phyloP scores from a whole-genome alignment of 805 yeast genomes.

The Wickerhamomyces alni region DNA sequence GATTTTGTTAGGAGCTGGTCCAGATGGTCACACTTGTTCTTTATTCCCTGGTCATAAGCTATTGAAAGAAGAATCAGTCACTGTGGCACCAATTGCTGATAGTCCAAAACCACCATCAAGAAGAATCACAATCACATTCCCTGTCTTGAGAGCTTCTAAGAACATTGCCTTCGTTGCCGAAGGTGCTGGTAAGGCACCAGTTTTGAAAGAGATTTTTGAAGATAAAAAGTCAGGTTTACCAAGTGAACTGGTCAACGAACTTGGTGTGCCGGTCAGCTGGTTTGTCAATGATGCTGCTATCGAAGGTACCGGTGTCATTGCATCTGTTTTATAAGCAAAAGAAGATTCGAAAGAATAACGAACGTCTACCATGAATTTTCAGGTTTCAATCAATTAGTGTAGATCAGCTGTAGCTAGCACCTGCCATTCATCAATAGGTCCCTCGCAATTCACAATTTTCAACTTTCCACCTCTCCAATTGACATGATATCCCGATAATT shows the following conservation, averaged over 20 bases:
- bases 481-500: constrained; percentile 24
- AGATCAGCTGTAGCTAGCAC: constrained; percentile 44
- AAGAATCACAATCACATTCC: constrained; percentile 85
- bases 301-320: constrained; percentile 41
- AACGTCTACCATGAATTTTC: too few relatives aligned
- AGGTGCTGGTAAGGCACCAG: constrained; percentile 76
- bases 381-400: constrained; percentile 10
- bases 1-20: constrained; percentile 84
- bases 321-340: constrained; percentile 8
- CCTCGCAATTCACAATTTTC: constrained; percentile 63
- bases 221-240: constrained; percentile 50
- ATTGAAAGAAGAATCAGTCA: constrained; percentile 44
- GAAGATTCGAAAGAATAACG: too few relatives aligned
- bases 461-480: constrained; percentile 63
- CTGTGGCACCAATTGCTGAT: constrained; percentile 63
- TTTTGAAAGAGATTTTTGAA: constrained; percentile 66
- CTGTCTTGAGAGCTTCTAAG: constrained; percentile 46
- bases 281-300: constrained; percentile 80
- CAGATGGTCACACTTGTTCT: constrained; percentile 95
- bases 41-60: constrained; percentile 80
- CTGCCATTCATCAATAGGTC: constrained; percentile 66
- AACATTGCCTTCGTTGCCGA: constrained; percentile 79
- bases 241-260: constrained; percentile 63
- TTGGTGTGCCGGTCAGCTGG: constrained; percentile 62
- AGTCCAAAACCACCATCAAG: constrained; percentile 94